A percentile compares a stretch with the other conserved stretches of the same genome.
phyloP scores from a whole-genome alignment of 2,329 filamentous ascomycete genomes.

The Fonsecaea nubica region DNA sequence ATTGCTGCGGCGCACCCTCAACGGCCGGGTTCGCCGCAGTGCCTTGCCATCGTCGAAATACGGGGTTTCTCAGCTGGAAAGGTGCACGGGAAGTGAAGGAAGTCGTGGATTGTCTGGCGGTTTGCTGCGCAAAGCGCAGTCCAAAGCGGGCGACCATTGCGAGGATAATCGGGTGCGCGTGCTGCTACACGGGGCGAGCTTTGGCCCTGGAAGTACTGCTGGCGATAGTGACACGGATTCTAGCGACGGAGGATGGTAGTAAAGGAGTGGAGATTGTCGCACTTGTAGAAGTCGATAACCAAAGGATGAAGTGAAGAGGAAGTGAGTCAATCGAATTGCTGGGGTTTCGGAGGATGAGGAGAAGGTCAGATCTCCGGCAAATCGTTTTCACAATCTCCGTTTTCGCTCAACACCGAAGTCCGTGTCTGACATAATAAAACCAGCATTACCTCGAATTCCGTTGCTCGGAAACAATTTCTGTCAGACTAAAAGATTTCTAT shows the following conservation, averaged over 20 bases:
- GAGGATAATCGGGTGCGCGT: constrained; percentile 9
- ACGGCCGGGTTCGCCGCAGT: constrained; percentile 61
- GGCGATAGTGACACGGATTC: neutral
- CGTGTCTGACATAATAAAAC: constrained; percentile 2
- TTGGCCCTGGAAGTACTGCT: neutral
- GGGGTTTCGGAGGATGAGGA: constrained; percentile 16
- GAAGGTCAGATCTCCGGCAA: constrained; percentile 16
- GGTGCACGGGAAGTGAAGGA: constrained; percentile 57
- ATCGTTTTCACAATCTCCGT: constrained; percentile 28
- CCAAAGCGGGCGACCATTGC: constrained; percentile 64
- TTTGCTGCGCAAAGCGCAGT: constrained; percentile 64
- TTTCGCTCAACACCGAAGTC: neutral
- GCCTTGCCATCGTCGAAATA: constrained; percentile 73
- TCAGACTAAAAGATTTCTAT: neutral
- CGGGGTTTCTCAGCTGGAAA: constrained; percentile 55
- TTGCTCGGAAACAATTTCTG: neutral
- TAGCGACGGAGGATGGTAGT: constrained; percentile 17
- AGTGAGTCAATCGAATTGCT: constrained; percentile 19
- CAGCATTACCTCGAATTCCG: neutral
- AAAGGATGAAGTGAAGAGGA: neutral
- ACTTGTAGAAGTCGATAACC: neutral
- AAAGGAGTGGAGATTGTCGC: constrained; percentile 30
- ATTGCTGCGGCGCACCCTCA: constrained; percentile 52
- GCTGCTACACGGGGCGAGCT: neutral
- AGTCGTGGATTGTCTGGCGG: constrained; percentile 52